These are phyloP conservation scores for Abortiporus biennis DNA, from an alignment of 1,284 basidiomycete species.

Conservation along the genomic window DNA sequence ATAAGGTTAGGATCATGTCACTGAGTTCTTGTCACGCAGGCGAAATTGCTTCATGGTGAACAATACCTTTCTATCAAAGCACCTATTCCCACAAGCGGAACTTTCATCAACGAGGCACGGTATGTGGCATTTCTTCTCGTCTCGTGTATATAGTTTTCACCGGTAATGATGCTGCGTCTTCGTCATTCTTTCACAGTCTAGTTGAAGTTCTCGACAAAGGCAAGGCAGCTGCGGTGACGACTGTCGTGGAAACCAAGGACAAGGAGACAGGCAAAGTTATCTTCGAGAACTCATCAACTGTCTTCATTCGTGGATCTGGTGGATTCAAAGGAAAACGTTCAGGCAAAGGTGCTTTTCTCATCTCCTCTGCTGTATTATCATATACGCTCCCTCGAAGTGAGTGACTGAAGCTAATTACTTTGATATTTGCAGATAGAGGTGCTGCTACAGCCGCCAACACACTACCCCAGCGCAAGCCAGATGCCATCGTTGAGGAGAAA, in stretches of 20 bases:
- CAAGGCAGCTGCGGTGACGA: constrained; percentile 87
- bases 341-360: constrained; percentile 56
- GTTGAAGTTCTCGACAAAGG: constrained; percentile 86
- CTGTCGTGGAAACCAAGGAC: constrained; percentile 75
- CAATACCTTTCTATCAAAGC: constrained; percentile 90
- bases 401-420: constrained; percentile 5
- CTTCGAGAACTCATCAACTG: constrained; percentile 91
- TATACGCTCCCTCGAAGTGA: background rate
- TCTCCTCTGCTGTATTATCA: background rate
- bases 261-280: constrained; percentile 75
- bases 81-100: constrained; percentile 83
- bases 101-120: constrained; percentile 77
- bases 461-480: constrained; percentile 80
- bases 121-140: constrained; percentile 24
- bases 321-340: constrained; percentile 92
- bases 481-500: constrained; percentile 83
- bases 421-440: constrained; percentile 68
- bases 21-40: constrained; percentile 32
- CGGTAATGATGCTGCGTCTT: background rate
- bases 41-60: constrained; percentile 97
- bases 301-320: constrained; percentile 91
- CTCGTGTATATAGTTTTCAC: background rate
- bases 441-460: constrained; percentile 82
- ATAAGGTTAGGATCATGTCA: background rate
- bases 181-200: constrained; percentile 34